A percentile compares a stretch with the other conserved stretches of the same genome.
Conservation (phyloP, 208 protist genomes). For the Acanthamoeba sp. region DNA sequence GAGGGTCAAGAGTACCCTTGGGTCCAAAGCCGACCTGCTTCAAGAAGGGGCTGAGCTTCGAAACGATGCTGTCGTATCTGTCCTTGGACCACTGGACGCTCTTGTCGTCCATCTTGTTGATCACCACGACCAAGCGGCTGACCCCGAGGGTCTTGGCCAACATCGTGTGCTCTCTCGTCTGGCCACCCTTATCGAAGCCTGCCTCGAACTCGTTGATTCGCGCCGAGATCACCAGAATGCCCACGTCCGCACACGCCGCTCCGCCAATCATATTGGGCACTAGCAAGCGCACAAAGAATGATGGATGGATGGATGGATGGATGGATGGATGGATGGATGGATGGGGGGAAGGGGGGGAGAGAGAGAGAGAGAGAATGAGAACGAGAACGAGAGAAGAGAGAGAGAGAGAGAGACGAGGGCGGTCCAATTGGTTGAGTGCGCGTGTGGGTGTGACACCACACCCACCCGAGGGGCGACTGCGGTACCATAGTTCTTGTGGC, state of each 20-base stretch:
- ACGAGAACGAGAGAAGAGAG: not conserved
- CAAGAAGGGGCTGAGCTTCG: conserved; percentile 97
- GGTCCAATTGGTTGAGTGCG: no score
- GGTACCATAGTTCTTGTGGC: conserved; percentile 96
- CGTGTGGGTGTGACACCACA: no score
- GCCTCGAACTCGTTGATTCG: conserved; percentile 99
- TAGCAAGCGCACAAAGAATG: not conserved
- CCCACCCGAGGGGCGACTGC: no score
- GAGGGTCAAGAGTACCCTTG: conserved; percentile 78
- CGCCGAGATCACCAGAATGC: conserved; percentile 98
- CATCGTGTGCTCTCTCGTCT: conserved; percentile 99
- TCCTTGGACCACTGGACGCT: conserved; percentile 96
- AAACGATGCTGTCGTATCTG: conserved; percentile 96
- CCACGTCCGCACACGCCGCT: conserved; percentile 98
- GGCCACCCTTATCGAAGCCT: conserved; percentile 98
- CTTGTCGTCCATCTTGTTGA: conserved; percentile 99
- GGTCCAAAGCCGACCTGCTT: conserved; percentile 95
- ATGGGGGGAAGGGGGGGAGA: no score
- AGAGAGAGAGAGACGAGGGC: not conserved
- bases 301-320: no score
- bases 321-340: no score
- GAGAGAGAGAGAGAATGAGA: not conserved
- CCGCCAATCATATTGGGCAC: conserved; percentile 99
- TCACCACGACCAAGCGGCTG: conserved; percentile 96
- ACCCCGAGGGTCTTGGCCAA: conserved; percentile 99